Evolutionary conservation across 192 early-diverging fungal species (phyloP), one percentile per base, ranked within the genome.

Genomic region (Dissophora globulifera): DNA sequence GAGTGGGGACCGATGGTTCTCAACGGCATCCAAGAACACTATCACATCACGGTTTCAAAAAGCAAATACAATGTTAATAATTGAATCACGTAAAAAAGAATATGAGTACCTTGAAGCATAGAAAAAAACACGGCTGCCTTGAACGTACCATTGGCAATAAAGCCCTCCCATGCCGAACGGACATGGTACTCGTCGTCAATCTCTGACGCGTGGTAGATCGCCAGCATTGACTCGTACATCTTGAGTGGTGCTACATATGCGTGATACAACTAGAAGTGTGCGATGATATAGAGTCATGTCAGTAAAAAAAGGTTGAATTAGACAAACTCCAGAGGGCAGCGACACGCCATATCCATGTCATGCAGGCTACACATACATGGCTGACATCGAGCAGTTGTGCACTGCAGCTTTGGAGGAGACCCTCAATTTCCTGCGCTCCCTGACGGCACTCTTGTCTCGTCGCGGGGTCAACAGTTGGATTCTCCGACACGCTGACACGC

Each of bases 171-270:
- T 12, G 72, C 72, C 0, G 63, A 31, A 3, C 72, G 63, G 22
- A 76, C 58, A 43, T 76, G 72, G 38, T 67, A 76, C 38, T 76
- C 72, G n/a, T 76, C 72, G 30, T 76, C 72, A 20, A 67, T 26
- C 46, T 76, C 72, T 7, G 72, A 76, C 3, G 64, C 55, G 10
- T 76, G 72, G 52, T 67, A 76, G 30, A 76, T 66, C 16, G 72
- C 72, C 15, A 76, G 64, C 72, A 76, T 76, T 4, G 63, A 66
- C 19, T 67, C 72, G 47, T 67, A 76, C 72, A 76, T 66, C 51
- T 67, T 53, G 11, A 76, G 26, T n/a, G 72, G 72, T 52, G 66
- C 72, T 2, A 67, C 72, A 20, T 64, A 56, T 13, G 50, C 23
- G 22, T 76, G 52, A 25, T 76, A 76, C 25, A 76, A 32, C 72